Evolutionary conservation across 805 yeast genomes (phyloP).

Genomic region (Peterozyma xylosa): DNA sequence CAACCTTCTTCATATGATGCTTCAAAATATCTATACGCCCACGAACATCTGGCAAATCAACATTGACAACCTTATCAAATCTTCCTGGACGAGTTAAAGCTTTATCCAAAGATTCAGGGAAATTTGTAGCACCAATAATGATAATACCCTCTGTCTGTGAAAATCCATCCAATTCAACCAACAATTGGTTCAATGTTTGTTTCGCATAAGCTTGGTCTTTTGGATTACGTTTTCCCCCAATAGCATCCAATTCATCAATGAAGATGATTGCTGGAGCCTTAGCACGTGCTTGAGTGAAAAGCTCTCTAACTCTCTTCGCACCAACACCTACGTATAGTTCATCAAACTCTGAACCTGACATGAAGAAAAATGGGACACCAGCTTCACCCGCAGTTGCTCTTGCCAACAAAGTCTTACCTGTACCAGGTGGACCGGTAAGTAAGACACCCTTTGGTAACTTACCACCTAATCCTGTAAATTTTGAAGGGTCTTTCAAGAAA

Average conservation of each 20-base stretch:
- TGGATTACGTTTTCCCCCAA: conserved; percentile 96
- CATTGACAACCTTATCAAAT: conserved; percentile 92
- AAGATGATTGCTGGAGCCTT: conserved; percentile 96
- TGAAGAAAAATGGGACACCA: conserved; percentile 95
- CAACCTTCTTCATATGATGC: conserved; percentile 89
- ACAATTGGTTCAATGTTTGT: conserved; percentile 91
- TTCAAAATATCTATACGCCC: conserved; percentile 90
- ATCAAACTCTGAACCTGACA: conserved; percentile 98
- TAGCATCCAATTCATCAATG: conserved; percentile 96
- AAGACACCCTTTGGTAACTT: conserved; percentile 95
- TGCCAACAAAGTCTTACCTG: conserved; percentile 94
- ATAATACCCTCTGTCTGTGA: conserved; percentile 90
- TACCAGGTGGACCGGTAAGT: conserved; percentile 98
- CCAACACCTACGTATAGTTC: conserved; percentile 99
- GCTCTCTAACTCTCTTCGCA: conserved; percentile 93
- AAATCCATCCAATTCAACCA: conserved; percentile 94
- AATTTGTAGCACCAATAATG: conserved; percentile 96
- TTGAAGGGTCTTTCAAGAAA: conserved; percentile 90
- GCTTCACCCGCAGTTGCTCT: conserved; percentile 99
- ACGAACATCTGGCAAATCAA: conserved; percentile 94
- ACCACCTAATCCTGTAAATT: conserved; percentile 95
- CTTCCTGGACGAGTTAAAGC: conserved; percentile 98
- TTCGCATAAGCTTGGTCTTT: conserved; percentile 97
- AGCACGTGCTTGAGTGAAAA: conserved; percentile 87
- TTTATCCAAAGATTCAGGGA: conserved; percentile 94